A percentile compares a stretch with the other conserved stretches of the same genome.
Conservation (phyloP, 805 yeast species). For the Cyberlindnera xylosilytica region DNA sequence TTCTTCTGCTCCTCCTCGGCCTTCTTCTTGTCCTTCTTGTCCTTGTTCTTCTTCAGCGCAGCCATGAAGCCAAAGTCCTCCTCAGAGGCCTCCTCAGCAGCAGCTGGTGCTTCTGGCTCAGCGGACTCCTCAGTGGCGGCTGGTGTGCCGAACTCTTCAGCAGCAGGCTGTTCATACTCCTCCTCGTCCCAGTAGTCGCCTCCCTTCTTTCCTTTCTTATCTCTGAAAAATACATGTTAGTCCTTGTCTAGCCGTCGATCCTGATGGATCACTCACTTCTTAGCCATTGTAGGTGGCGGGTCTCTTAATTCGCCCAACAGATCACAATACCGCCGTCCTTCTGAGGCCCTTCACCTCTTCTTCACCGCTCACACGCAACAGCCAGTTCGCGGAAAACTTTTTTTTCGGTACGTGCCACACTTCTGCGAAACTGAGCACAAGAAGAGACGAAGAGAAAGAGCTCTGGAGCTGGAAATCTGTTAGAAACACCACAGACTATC, state of each 20-base stretch:
- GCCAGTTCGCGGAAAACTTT: constrained; percentile 7
- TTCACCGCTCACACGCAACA: neutral
- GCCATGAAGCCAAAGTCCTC: constrained; percentile 72
- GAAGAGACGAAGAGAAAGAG: no score
- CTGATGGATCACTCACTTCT: constrained; percentile 22
- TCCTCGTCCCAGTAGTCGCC: constrained; percentile 73
- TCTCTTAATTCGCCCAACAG: neutral
- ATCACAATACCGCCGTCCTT: no score
- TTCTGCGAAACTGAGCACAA: neutral
- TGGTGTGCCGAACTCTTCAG: constrained; percentile 48
- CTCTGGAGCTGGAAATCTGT: no score
- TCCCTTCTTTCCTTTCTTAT: constrained; percentile 63
- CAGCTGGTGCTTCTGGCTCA: constrained; percentile 28
- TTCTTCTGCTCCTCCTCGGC: constrained; percentile 46
- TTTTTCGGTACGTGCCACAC: constrained; percentile 13
- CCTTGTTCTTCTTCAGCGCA: constrained; percentile 75
- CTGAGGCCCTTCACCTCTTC: no score
- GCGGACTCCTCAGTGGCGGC: constrained; percentile 24
- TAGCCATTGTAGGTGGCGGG: constrained; percentile 12
- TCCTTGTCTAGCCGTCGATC: no score
- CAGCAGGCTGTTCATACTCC: constrained; percentile 47
- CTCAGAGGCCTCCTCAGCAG: constrained; percentile 30
- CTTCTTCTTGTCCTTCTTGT: constrained; percentile 67
- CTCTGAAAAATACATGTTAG: constrained; percentile 31
- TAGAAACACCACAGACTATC: neutral